phyloP scores from a whole-genome alignment of 2,329 filamentous ascomycete species.

The Fusarium redolens region DNA sequence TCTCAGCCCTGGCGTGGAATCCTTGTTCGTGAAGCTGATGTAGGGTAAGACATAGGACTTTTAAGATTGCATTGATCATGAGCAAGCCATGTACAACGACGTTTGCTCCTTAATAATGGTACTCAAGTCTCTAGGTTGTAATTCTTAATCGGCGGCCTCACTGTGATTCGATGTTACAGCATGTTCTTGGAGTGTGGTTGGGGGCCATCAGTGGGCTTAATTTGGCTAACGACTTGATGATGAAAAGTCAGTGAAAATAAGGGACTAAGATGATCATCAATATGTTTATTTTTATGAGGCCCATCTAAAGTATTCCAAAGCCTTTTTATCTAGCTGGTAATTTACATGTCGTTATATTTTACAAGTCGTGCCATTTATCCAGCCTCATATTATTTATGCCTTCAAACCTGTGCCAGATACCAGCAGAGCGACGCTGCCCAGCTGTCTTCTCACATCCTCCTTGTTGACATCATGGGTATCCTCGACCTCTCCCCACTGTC shows the following conservation, averaged over 20 bases:
- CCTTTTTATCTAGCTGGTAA: slow-evolving; percentile 13
- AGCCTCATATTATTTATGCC: neutral
- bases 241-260: no score
- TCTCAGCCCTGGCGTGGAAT: neutral
- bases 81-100: neutral
- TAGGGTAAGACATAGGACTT: slow-evolving; percentile 6
- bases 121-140: neutral
- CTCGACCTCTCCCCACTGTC: slow-evolving; percentile 95
- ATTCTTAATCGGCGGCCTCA: neutral
- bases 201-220: no score
- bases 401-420: slow-evolving; percentile 69
- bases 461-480: slow-evolving; percentile 97
- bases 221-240: neutral
- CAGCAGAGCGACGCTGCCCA: slow-evolving; percentile 87
- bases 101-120: neutral
- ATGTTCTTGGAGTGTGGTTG: rapidly evolving
- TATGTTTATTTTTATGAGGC: neutral
- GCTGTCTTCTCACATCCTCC: slow-evolving; percentile 87
- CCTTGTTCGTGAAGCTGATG: neutral
- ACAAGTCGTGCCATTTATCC: slow-evolving; percentile 15
- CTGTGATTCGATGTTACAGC: neutral
- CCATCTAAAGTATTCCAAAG: neutral
- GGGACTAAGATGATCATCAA: no score
- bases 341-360: slow-evolving; percentile 31
- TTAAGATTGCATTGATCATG: neutral